Percentiles rank a stretch among this genome's conserved stretches.
Evolutionary conservation across 1,139 yeast genomes (phyloP).

Genomic region (Blastobotrys buckinghamii): DNA sequence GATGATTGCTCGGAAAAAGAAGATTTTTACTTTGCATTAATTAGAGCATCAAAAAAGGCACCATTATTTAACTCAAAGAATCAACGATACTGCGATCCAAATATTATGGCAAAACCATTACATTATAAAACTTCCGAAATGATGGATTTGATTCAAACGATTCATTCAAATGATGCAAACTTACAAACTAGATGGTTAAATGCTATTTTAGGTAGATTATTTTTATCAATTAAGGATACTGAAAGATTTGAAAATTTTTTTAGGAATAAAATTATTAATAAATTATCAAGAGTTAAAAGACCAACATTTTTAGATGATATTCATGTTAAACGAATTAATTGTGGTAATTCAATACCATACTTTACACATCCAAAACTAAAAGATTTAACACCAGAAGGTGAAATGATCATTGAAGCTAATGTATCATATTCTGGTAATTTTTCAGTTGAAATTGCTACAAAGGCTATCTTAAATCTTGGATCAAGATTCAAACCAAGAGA

Average conservation of each 20-base stretch:
- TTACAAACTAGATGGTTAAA: constrained; percentile 85
- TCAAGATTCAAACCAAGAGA: constrained; percentile 72
- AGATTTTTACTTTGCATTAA: constrained; percentile 82
- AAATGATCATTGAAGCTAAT: constrained; percentile 54
- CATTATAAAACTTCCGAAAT: constrained; percentile 68
- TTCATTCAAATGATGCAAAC: constrained; percentile 80
- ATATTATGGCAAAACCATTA: constrained; percentile 61
- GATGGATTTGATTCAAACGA: constrained; percentile 64
- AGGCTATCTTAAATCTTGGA: constrained; percentile 67
- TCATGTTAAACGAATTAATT: constrained; percentile 61
- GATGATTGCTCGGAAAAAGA: constrained; percentile 80
- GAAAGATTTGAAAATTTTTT: constrained; percentile 54
- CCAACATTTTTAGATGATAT: constrained; percentile 87
- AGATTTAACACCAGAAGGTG: constrained; percentile 77
- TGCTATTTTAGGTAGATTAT: constrained; percentile 76
- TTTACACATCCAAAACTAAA: constrained; percentile 66
- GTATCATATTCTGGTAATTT: constrained; percentile 68
- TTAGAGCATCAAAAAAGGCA: constrained; percentile 59
- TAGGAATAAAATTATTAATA: constrained; percentile 56
- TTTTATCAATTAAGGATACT: constrained; percentile 70
- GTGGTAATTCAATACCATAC: constrained; percentile 78
- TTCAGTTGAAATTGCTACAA: constrained; percentile 72
- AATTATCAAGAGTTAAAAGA: constrained; percentile 69
- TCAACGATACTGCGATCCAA: constrained; percentile 32
- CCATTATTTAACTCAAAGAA: constrained; percentile 1